A percentile compares a stretch with the other conserved stretches of the same genome.
phyloP scores from a whole-genome alignment of 2,329 filamentous ascomycete genomes.

The Furcasterigmium sp. region DNA sequence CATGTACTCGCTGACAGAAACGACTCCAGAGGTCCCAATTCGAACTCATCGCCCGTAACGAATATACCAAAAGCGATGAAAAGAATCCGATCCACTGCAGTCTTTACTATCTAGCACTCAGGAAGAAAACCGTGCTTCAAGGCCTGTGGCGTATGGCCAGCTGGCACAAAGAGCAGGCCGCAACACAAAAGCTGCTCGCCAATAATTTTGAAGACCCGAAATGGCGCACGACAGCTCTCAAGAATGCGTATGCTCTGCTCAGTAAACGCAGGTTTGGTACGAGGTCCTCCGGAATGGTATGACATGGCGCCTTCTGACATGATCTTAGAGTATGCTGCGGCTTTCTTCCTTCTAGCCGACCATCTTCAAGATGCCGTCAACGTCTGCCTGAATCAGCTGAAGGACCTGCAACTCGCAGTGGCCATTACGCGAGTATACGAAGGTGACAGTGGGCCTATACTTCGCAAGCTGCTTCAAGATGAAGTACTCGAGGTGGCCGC shows the following conservation, averaged over 20 bases:
- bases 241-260: slow-evolving; percentile 93
- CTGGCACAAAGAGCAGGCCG: slow-evolving; percentile 80
- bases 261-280: slow-evolving; percentile 82
- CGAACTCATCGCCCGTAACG: slow-evolving; percentile 84
- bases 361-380: slow-evolving; percentile 79
- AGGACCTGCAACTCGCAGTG: slow-evolving; percentile 85
- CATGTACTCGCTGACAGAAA: not conserved
- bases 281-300: slow-evolving; percentile 14
- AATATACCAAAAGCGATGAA: slow-evolving; percentile 82
- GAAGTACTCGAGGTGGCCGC: slow-evolving; percentile 74
- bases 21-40: slow-evolving; percentile 63
- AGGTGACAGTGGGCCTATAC: slow-evolving; percentile 71
- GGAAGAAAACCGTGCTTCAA: slow-evolving; percentile 84
- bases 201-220: slow-evolving; percentile 86
- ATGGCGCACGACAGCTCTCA: slow-evolving; percentile 85
- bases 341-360: slow-evolving; percentile 90
- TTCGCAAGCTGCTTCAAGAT: slow-evolving; percentile 71
- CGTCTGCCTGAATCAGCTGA: slow-evolving; percentile 80
- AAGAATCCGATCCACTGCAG: slow-evolving; percentile 90
- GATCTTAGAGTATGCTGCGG: slow-evolving; percentile 75
- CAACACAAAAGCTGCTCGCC: slow-evolving; percentile 74
- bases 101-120: slow-evolving; percentile 83
- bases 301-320: not conserved
- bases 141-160: slow-evolving; percentile 92
- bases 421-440: slow-evolving; percentile 84